Conservation (phyloP, 1,284 basidiomycete genomes). For the Leucoagaricus sp. region DNA sequence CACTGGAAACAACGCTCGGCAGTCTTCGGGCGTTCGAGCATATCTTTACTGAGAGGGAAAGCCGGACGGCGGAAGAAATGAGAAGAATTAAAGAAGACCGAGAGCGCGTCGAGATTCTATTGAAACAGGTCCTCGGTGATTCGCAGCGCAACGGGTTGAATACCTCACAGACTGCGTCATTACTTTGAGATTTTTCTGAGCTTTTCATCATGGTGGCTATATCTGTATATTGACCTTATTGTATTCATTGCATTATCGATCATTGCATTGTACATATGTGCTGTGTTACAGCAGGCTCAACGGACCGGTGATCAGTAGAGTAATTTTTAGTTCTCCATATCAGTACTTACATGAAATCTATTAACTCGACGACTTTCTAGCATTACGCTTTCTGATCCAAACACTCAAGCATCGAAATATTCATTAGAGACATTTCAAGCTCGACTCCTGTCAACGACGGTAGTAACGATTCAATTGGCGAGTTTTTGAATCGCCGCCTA, state of each 20-base stretch:
- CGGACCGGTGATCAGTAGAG: not conserved
- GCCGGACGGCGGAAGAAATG: constrained; percentile 72
- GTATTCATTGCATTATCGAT: constrained; percentile 11
- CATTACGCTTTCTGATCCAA: no score
- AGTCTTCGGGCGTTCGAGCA: constrained; percentile 60
- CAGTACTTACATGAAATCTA: no score
- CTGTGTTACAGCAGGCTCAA: no score
- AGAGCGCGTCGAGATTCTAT: constrained; percentile 62
- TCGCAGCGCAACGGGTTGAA: constrained; percentile 19
- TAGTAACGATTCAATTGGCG: no score
- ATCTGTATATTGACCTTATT: not conserved
- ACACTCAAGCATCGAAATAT: no score
- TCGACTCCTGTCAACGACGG: no score
- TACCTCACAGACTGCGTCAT: not conserved
- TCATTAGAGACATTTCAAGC: no score
- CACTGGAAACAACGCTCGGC: constrained; percentile 62
- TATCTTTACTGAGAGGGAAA: constrained; percentile 68
- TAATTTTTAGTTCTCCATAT: no score
- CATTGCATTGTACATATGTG: constrained; percentile 3
- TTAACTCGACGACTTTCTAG: no score
- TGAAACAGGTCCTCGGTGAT: constrained; percentile 63
- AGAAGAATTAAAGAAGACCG: constrained; percentile 60
- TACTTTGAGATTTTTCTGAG: not conserved
- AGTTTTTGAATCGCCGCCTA: no score
- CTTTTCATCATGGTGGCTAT: not conserved